phyloP scores from a whole-genome alignment of 129 eudicot species.

The Escallonia rubra region DNA sequence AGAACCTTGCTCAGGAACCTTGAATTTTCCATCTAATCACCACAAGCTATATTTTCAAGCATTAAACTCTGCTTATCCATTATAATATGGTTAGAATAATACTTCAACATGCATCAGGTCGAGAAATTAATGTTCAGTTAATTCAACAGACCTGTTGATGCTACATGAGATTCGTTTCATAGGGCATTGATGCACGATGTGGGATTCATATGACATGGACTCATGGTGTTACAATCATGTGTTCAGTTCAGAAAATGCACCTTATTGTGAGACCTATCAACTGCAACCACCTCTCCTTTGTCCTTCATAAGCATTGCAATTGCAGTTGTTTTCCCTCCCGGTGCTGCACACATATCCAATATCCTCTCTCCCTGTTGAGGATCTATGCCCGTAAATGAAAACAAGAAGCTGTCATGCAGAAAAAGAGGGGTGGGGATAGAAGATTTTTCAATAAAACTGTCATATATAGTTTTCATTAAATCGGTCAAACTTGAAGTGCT shows the following conservation, averaged over 20 bases:
- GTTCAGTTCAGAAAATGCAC: conserved; percentile 39
- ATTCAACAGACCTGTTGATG: background rate
- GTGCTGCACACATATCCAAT: conserved; percentile 99
- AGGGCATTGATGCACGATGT: background rate
- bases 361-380: conserved; percentile 92
- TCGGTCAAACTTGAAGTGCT: background rate
- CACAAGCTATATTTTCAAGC: too few relatives aligned
- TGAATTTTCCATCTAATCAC: too few relatives aligned
- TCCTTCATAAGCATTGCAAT: conserved; percentile 95
- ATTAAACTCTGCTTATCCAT: too few relatives aligned
- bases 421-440: background rate
- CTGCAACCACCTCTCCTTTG: conserved; percentile 81
- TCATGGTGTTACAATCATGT: conserved; percentile 10
- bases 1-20: too few relatives aligned
- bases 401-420: background rate
- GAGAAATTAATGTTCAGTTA: too few relatives aligned
- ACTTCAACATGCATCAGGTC: too few relatives aligned
- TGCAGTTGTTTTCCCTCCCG: conserved; percentile 99
- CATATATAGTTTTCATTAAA: background rate
- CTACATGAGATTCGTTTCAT: background rate
- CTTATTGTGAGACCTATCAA: conserved; percentile 97
- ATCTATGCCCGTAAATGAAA: conserved; percentile 36
- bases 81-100: too few relatives aligned
- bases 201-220: background rate
- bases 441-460: too few relatives aligned